Percentiles rank a stretch among this genome's conserved stretches.
Conservation (phyloP, 1,284 basidiomycete genomes). For the Cyathus olla region DNA sequence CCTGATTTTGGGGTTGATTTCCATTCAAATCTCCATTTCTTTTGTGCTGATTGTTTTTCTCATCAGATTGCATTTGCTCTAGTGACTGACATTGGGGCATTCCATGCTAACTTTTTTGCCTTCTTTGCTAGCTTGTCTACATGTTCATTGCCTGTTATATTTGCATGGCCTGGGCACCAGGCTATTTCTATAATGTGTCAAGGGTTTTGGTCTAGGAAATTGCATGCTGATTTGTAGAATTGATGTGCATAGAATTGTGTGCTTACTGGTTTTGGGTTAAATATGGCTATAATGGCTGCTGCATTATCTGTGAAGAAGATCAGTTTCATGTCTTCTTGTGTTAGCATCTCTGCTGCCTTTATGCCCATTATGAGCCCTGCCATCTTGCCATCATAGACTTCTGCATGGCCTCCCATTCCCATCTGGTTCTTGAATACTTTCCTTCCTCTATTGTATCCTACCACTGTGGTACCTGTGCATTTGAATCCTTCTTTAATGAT, state of each 20-base stretch:
- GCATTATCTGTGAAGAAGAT: not conserved
- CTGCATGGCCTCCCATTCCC: constrained; percentile 29
- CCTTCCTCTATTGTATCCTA: constrained; percentile 18
- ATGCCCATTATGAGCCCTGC: constrained; percentile 8
- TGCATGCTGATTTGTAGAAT: not conserved
- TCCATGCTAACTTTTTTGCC: constrained; percentile 13
- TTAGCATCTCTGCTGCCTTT: not conserved
- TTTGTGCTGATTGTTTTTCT: constrained; percentile 13
- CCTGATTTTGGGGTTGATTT: constrained; percentile 13
- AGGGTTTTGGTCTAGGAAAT: not conserved
- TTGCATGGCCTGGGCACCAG: constrained; percentile 35
- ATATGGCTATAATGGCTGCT: not conserved
- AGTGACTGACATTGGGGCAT: constrained; percentile 6
- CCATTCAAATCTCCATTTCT: constrained; percentile 29
- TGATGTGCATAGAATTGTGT: not conserved
- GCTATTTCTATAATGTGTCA: constrained; percentile 13
- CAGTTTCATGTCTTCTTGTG: not conserved
- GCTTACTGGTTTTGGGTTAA: not conserved
- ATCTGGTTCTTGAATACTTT: constrained; percentile 16
- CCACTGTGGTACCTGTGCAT: constrained; percentile 24
- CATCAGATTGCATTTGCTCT: constrained; percentile 16
- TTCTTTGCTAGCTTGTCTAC: constrained; percentile 40
- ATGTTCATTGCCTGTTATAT: constrained; percentile 35
- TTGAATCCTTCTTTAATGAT: constrained; percentile 10
- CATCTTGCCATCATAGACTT: constrained; percentile 42